A percentile compares a stretch with the other conserved stretches of the same genome.
These are phyloP conservation scores for Dactylellina parvicollis DNA, from an alignment of 2,329 filamentous ascomycete genomes.

Conservation along the genomic window DNA sequence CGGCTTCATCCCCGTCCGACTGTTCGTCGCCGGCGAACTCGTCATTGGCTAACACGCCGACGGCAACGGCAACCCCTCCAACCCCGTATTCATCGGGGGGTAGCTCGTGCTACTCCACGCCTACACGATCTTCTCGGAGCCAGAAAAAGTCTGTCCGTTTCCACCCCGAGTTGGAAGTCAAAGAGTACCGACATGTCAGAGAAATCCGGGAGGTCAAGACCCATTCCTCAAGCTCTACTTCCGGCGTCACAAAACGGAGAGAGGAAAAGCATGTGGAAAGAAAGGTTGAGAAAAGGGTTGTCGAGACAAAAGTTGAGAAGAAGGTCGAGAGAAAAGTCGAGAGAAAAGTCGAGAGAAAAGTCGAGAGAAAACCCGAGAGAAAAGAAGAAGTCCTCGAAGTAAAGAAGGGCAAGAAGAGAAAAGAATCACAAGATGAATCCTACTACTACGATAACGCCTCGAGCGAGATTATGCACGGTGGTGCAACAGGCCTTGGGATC, in stretches of 20 bases:
- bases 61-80: conserved; percentile 44
- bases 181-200: conserved; percentile 49
- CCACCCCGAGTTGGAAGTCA: conserved; percentile 42
- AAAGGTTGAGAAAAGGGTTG: conserved; percentile 19
- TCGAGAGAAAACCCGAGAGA: conserved; percentile 24
- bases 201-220: conserved; percentile 36
- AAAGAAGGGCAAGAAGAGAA: conserved; percentile 52
- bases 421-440: conserved; percentile 49
- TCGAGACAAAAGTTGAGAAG: conserved; percentile 26
- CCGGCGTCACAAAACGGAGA: conserved; percentile 24
- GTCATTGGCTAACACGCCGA: conserved; percentile 36
- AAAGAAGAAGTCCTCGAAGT: conserved; percentile 42
- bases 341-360: conserved; percentile 3
- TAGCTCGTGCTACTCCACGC: conserved; percentile 52
- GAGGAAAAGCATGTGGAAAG: conserved; percentile 21
- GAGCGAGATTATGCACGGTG: conserved; percentile 34
- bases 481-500: conserved; percentile 46
- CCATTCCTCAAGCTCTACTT: conserved; percentile 29
- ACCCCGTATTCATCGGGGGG: conserved; percentile 44
- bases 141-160: conserved; percentile 53
- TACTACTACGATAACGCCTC: conserved; percentile 38
- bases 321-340: conserved; percentile 22
- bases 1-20: conserved; percentile 49
- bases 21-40: conserved; percentile 52
- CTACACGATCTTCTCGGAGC: conserved; percentile 23